A percentile compares a stretch with the other conserved stretches of the same genome.
These are phyloP conservation scores for Podila horticola DNA, from an alignment of 192 early-diverging fungal genomes.

Conservation along the genomic window DNA sequence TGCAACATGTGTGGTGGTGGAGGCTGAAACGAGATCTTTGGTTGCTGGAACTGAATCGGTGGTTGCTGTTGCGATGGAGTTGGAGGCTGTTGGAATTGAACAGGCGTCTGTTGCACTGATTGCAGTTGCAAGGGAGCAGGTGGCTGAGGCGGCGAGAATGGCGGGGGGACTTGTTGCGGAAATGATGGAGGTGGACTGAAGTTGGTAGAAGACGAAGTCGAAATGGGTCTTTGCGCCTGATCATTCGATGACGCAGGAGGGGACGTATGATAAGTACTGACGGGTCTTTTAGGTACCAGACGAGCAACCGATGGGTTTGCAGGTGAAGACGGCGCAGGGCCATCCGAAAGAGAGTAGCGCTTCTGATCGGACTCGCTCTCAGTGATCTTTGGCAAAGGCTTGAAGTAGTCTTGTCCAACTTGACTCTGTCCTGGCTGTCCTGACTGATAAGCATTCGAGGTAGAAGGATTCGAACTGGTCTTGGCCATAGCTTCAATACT, in stretches of 20 bases:
- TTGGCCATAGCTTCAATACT: slow-evolving; percentile 45
- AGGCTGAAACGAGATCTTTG: slow-evolving; percentile 15
- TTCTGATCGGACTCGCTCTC: slow-evolving; percentile 14
- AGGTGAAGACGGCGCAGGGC: slow-evolving; percentile 17
- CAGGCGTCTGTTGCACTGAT: slow-evolving; percentile 1
- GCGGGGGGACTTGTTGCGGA: not conserved
- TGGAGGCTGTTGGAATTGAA: not conserved
- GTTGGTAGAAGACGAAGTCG: not conserved
- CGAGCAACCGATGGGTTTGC: slow-evolving; percentile 15
- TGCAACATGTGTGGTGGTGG: not conserved
- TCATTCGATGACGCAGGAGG: not conserved
- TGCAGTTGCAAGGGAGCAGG: not conserved
- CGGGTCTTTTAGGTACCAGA: slow-evolving; percentile 28
- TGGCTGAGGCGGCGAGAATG: slow-evolving; percentile 7
- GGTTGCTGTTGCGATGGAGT: not conserved
- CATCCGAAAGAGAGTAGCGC: slow-evolving; percentile 38
- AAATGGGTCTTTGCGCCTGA: not conserved
- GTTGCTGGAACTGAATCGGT: slow-evolving; percentile 6
- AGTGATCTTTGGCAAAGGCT: slow-evolving; percentile 31
- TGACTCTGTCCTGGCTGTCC: slow-evolving; percentile 3
- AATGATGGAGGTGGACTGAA: not conserved
- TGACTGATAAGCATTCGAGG: not conserved
- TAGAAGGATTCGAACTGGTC: slow-evolving; percentile 3
- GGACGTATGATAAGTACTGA: slow-evolving; percentile 3
- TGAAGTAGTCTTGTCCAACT: slow-evolving; percentile 13